A percentile compares a stretch with the other conserved stretches of the same genome.
These are phyloP conservation scores for Cicer chorassanicum DNA, from an alignment of 306 rosid genomes.

Conservation along the genomic window DNA sequence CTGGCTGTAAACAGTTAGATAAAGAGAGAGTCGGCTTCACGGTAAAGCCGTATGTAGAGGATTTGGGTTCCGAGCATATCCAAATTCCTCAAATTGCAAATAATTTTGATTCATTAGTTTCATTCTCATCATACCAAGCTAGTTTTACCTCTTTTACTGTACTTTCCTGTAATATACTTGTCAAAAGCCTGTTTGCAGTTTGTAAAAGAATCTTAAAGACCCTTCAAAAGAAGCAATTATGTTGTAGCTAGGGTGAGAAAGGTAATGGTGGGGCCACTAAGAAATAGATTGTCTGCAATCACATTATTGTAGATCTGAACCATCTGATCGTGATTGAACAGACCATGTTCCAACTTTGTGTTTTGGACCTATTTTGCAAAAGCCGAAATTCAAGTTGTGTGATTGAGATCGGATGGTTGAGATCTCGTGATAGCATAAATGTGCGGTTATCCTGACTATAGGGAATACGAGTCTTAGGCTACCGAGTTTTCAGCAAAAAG, in stretches of 20 bases:
- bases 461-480: not conserved
- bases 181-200: conserved; percentile 21
- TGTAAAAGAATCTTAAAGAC: conserved; percentile 35
- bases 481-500: conserved; percentile 3
- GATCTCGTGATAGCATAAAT: not conserved
- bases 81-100: not conserved
- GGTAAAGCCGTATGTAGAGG: no score
- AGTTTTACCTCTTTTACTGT: conserved; percentile 1
- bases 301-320: not conserved
- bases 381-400: not conserved
- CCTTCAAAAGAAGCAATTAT: not conserved
- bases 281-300: not conserved
- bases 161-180: not conserved
- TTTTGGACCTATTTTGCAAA: not conserved
- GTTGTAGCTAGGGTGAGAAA: conserved; percentile 26
- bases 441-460: not conserved
- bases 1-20: no score
- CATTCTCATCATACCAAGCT: not conserved
- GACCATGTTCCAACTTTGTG: not conserved
- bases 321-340: not conserved
- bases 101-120: conserved; percentile 3
- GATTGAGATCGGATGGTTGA: not conserved
- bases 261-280: conserved; percentile 10
- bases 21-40: no score
- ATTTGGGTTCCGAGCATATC: not conserved